Base-by-base conservation (phyloP, 116 monocot species). In the Zostera marina region DNA sequence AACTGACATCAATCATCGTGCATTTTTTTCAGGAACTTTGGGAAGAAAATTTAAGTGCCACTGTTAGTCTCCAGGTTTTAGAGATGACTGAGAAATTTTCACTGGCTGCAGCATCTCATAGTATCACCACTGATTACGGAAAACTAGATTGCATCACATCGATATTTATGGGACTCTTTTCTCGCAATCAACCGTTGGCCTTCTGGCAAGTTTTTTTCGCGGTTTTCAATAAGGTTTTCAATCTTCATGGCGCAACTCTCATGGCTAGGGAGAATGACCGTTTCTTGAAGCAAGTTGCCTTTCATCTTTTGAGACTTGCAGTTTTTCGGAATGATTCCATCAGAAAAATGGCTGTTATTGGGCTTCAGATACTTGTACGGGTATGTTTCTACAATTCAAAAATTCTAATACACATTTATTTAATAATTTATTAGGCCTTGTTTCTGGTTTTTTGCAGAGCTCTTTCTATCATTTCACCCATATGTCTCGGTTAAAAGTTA, bases 241-340 rank as follows among this genome's bases (percentile, higher is more conserved):
- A 68, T 66, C 78, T 83, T 70, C 98, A 99, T 79, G 91, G 98
- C 44, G 86, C 83, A 54, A 86, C 77, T 47, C 67, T 99, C 40
- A 91, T 91, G 98, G 86, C 98, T 52, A 78, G 98, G 64, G 98
- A 99, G 69, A 99, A 99, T 72, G 98, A 99, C 52, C 80, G 98
- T 8, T 99, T 99, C 69, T 62, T 99, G 63, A 99, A 99, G 74
- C 98, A 99, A 81, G 76, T 91, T 71, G 87, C 98, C 46, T 99
- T 99, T 81, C 98, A 99, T 83, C 86, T 99, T 72, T 63, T 99
- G 54, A 73, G 98, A 12, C 91, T 99, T 66, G 83, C 91, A 54
- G 98, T 99, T 68, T 99, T 91, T 47, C 73, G 91, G 23, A 99
- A 99, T 62, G 87, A 91, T 47, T 82, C 83, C 44, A 77, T 99